A percentile compares a stretch with the other conserved stretches of the same genome.
Conservation (phyloP, 1,139 yeast species). For the Saccharomycopsis hybrid region DNA sequence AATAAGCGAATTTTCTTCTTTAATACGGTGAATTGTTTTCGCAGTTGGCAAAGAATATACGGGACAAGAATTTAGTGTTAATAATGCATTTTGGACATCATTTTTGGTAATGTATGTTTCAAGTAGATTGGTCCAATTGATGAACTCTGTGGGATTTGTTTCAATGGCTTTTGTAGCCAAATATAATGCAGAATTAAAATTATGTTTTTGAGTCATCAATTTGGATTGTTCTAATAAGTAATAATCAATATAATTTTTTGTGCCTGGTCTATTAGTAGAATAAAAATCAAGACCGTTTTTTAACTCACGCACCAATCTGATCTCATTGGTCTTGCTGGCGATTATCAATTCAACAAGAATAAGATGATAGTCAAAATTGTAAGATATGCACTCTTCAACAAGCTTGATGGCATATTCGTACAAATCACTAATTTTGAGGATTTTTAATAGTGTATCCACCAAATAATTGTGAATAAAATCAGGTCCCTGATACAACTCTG, state of each 20-base stretch:
- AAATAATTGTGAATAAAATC: conserved; percentile 64
- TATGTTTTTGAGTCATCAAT: conserved; percentile 59
- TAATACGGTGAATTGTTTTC: conserved; percentile 19
- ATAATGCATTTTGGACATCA: conserved; percentile 69
- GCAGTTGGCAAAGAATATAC: conserved; percentile 19
- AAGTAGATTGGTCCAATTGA: conserved; percentile 74
- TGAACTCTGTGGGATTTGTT: conserved; percentile 78
- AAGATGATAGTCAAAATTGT: conserved; percentile 28
- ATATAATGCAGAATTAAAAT: conserved; percentile 66
- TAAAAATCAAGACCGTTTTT: conserved; percentile 13
- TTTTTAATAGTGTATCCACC: conserved; percentile 65
- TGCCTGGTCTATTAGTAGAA: neutral
- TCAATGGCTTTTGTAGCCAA: conserved; percentile 72
- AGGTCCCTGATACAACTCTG: conserved; percentile 59
- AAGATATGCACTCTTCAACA: conserved; percentile 38
- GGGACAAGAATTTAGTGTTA: conserved; percentile 86
- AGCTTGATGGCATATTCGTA: conserved; percentile 52
- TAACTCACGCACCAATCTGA: conserved; percentile 16
- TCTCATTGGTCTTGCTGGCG: conserved; percentile 11
- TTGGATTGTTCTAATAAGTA: conserved; percentile 51
- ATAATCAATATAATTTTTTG: conserved; percentile 32
- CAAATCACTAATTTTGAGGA: conserved; percentile 59
- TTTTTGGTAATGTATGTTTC: conserved; percentile 63
- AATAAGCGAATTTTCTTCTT: conserved; percentile 30
- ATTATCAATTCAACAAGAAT: conserved; percentile 12